Base-by-base conservation (phyloP, 1,139 yeast genomes). In the Pneumocystis wakefieldiae region DNA sequence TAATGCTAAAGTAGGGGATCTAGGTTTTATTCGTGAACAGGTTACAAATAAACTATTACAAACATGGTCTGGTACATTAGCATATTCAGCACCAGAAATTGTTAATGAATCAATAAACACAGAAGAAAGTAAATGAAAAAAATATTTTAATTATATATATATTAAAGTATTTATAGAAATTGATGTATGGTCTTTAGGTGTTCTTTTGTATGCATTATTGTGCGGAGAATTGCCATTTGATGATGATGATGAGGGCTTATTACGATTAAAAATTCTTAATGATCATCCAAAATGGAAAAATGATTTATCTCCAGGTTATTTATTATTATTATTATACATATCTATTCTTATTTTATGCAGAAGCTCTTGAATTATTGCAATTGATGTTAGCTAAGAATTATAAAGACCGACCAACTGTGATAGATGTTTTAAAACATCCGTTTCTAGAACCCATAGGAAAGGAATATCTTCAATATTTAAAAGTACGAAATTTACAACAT, bases 51-150 rank as follows among this genome's bases (percentile, higher is more conserved):
- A 75, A n/a, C 75, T 84, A 62, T 75, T 92, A 59, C 87, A 87
- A 61, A 92, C 97, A 0, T 80, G 90, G 1, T 92, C 98, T 74
- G 98, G 98, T 1, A 92, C 98, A 0, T 83, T 91, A 0, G 95
- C 90, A 5, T 92, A 92, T 72, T 90, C 91, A 96, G 97, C 98
- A 0, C 98, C 98, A 0, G 98, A 92, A 71, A 77, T 92, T 69
- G 77, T 90, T 53, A 76, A 79, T 64, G 81, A 82, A 67, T 80
- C 81, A 64, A 84, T 83, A 64, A 92, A 92, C 71, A 83, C 84
- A 57, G 98, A 97, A 0, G 84, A 86, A 70, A 32, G 35, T 32
- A 32, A 32, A 32, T 32, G 8, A 4, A 32, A 32, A 29, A 32
- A 32, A 82, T 86, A 65, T 80, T 37, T 37, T 17, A 12, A 36